phyloP scores from a whole-genome alignment of 139 green algal genomes.

The Tetratostichococcus sp. region DNA sequence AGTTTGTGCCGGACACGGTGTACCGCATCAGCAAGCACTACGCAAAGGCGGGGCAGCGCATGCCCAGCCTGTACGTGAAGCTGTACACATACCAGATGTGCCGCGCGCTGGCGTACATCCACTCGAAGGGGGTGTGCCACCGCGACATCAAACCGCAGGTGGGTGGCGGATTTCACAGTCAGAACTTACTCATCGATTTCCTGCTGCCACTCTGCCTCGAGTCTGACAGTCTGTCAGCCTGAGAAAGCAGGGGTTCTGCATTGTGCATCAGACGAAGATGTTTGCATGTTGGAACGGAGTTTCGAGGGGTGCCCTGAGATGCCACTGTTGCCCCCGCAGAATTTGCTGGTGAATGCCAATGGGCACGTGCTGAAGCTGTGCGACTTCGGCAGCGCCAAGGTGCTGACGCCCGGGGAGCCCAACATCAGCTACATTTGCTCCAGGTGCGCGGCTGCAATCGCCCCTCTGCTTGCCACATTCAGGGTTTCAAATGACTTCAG shows the following conservation, averaged over 20 bases:
- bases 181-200: too few species aligned
- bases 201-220: not conserved
- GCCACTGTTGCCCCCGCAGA: constrained; percentile 56
- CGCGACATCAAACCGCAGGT: constrained; percentile 86
- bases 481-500: too few species aligned
- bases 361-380: constrained; percentile 96
- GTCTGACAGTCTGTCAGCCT: too few species aligned
- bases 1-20: constrained; percentile 98
- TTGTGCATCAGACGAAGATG: too few species aligned
- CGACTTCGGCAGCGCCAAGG: constrained; percentile 98
- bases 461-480: too few species aligned
- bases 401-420: constrained; percentile 85
- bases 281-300: too few species aligned
- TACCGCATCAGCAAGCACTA: constrained; percentile 98
- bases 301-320: too few species aligned
- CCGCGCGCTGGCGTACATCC: constrained; percentile 77
- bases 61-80: constrained; percentile 92
- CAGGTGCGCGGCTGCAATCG: constrained; percentile 56
- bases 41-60: constrained; percentile 84
- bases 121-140: constrained; percentile 85
- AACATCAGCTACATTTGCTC: constrained; percentile 99
- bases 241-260: too few species aligned
- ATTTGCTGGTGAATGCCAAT: constrained; percentile 90
- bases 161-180: not conserved
- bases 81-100: constrained; percentile 94